Conservation (phyloP, 192 early-diverging fungal genomes). For the Diversispora epigaea region DNA sequence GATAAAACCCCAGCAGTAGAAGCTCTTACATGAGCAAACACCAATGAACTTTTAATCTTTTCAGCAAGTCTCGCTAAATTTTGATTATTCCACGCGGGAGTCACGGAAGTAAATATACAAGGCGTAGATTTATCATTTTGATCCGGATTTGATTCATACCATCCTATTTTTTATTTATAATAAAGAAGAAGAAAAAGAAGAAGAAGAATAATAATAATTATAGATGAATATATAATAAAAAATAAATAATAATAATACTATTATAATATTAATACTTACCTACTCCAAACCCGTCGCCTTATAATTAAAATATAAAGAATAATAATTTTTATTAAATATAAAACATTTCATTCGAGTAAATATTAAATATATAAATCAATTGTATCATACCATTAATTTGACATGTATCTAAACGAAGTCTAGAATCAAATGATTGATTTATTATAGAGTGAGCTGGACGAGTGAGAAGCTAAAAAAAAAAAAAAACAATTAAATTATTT, state of each 20-base stretch:
- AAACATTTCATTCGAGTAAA: background rate
- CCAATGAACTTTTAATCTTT: constrained; percentile 68
- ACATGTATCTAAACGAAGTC: constrained; percentile 63
- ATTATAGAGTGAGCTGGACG: constrained; percentile 78
- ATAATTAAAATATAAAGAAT: background rate
- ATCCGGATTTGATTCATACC: constrained; percentile 64
- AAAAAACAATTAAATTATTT: background rate
- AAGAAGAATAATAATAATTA: no score
- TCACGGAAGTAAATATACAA: constrained; percentile 80
- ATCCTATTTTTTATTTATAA: no score
- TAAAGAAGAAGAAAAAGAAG: no score
- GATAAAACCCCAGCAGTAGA: constrained; percentile 72
- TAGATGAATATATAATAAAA: background rate
- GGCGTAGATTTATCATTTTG: constrained; percentile 54
- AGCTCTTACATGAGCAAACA: constrained; percentile 80
- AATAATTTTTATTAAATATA: background rate
- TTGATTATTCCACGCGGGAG: constrained; percentile 79
- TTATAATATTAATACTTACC: constrained; percentile 44
- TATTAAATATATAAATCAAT: background rate
- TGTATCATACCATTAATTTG: constrained; percentile 62
- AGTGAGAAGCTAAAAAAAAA: constrained; percentile 55
- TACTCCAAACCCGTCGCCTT: constrained; percentile 79
- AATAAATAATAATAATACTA: background rate
- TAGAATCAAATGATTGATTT: constrained; percentile 77
- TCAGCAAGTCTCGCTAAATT: constrained; percentile 75